Conservation (phyloP, 2,329 filamentous ascomycete species). For the Fusarium aywerte region DNA sequence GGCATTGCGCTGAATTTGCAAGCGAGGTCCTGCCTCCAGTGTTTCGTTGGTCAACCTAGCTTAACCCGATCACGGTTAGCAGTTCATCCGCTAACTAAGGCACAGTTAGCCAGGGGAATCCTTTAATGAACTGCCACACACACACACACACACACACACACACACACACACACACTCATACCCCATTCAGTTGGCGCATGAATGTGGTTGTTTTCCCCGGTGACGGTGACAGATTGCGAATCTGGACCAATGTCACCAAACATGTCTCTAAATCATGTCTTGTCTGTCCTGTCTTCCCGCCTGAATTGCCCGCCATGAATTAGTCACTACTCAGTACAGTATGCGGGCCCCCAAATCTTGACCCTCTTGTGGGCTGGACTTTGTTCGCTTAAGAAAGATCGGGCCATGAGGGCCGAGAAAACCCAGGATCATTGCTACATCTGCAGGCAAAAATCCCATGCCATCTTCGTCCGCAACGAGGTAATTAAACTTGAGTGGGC, state of each 20-base stretch:
- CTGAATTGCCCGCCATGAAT: constrained; percentile 10
- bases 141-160: too few relatives aligned
- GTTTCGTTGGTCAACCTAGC: constrained; percentile 3
- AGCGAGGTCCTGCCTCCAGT: constrained; percentile 9
- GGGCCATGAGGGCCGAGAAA: constrained; percentile 29
- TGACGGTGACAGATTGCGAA: constrained; percentile 7
- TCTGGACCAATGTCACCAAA: constrained; percentile 11
- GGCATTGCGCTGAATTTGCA: constrained; percentile 6
- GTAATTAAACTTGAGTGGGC: constrained; percentile 44
- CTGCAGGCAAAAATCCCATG: constrained; percentile 14
- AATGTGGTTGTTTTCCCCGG: constrained; percentile 17
- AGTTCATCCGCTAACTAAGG: constrained; percentile 25
- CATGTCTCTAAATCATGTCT: constrained; percentile 25
- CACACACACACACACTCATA: too few relatives aligned
- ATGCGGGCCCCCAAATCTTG: constrained; percentile 3
- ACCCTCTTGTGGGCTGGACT: constrained; percentile 1
- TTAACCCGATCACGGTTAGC: constrained; percentile 36
- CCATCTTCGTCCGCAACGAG: constrained; percentile 22
- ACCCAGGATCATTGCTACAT: constrained; percentile 1
- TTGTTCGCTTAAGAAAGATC: constrained; percentile 19
- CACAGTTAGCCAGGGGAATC: constrained; percentile 22
- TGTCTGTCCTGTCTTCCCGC: constrained; percentile 19
- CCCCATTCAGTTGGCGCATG: constrained; percentile 13
- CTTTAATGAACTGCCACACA: constrained; percentile 2
- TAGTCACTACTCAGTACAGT: neutral